Evolutionary conservation across 2,329 filamentous ascomycete species (phyloP).

Genomic region (Aspergillus fumigatiaffinis): DNA sequence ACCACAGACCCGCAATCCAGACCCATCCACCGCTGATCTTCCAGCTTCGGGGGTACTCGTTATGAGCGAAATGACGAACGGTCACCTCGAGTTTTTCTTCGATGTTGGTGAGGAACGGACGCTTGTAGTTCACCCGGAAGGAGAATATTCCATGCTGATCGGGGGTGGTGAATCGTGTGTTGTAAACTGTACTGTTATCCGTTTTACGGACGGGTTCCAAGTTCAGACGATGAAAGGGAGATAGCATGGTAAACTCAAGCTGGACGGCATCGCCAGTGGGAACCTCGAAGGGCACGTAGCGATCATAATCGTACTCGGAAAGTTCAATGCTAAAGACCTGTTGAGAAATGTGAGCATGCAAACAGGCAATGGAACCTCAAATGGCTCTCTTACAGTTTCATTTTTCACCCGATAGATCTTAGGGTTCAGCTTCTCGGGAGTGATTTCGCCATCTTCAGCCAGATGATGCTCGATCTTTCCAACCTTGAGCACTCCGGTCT

Average conservation of each 20-base stretch:
- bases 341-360: slow-evolving; percentile 23
- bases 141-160: slow-evolving; percentile 99
- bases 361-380: neutral
- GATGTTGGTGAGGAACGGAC: slow-evolving; percentile 81
- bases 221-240: slow-evolving; percentile 86
- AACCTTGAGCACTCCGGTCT: slow-evolving; percentile 82
- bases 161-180: slow-evolving; percentile 72
- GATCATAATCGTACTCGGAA: slow-evolving; percentile 75
- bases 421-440: slow-evolving; percentile 60
- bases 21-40: slow-evolving; percentile 89
- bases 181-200: slow-evolving; percentile 68
- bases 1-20: slow-evolving; percentile 84
- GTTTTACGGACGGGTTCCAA: slow-evolving; percentile 59
- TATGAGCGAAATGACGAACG: slow-evolving; percentile 92
- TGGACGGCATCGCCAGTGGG: slow-evolving; percentile 72
- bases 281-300: slow-evolving; percentile 69
- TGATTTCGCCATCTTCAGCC: slow-evolving; percentile 49
- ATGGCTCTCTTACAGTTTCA: slow-evolving; percentile 70
- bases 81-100: slow-evolving; percentile 95
- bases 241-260: slow-evolving; percentile 98
- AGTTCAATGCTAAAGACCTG: slow-evolving; percentile 84
- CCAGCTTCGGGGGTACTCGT: slow-evolving; percentile 92
- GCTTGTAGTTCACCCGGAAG: slow-evolving; percentile 95
- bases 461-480: slow-evolving; percentile 76
- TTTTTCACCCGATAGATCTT: slow-evolving; percentile 94